Conservation (phyloP, 805 yeast genomes). For the Torulaspora maleeae region DNA sequence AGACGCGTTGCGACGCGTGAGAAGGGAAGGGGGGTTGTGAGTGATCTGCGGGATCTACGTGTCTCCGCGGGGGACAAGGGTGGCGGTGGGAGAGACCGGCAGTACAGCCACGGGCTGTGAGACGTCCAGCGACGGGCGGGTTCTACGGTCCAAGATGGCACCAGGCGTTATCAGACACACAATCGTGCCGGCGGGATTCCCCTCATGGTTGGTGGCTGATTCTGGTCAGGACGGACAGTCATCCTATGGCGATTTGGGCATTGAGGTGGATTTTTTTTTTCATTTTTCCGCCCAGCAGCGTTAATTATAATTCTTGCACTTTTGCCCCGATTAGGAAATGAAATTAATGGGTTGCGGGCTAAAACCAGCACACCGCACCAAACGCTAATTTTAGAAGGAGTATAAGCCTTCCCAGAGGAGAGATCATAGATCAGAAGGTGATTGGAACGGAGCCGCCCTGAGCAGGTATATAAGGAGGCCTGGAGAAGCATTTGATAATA, state of each 20-base stretch:
- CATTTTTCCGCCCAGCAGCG: conserved; percentile 3
- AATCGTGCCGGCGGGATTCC: no score
- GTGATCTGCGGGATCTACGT: background rate
- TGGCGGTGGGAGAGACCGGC: no score
- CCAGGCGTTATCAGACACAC: no score
- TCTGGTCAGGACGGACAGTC: no score
- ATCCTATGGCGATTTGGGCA: no score
- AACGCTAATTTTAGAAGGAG: conserved; percentile 4
- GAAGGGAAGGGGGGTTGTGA: background rate
- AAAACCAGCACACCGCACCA: conserved; percentile 3
- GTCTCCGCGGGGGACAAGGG: background rate
- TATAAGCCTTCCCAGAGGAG: background rate
- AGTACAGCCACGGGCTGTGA: background rate
- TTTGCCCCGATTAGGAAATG: conserved; percentile 9
- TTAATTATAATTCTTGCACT: background rate
- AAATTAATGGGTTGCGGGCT: background rate
- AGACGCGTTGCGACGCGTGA: background rate
- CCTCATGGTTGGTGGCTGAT: no score
- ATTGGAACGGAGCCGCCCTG: background rate
- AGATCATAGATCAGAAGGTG: conserved; percentile 1
- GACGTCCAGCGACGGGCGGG: no score
- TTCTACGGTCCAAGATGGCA: no score
- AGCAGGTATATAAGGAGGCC: conserved; percentile 3
- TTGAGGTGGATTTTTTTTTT: background rate
- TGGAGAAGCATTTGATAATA: background rate